phyloP scores from a whole-genome alignment of 768 basidiomycete genomes.

The Lactarius trivialis region DNA sequence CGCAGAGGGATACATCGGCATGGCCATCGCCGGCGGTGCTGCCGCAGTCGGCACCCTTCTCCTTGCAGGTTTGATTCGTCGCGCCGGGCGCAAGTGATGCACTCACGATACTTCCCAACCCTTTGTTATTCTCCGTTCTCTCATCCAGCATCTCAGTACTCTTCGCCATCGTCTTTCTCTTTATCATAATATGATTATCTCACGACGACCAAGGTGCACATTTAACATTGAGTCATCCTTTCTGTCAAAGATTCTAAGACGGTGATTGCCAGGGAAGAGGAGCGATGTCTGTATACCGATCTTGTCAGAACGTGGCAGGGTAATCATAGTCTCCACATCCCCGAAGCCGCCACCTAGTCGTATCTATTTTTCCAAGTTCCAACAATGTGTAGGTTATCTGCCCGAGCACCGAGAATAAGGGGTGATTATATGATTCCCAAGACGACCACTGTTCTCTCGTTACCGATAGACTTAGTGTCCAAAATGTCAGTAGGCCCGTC shows the following conservation, averaged over 20 bases:
- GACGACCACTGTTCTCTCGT: background rate
- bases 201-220: background rate
- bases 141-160: conserved; percentile 8
- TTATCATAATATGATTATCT: conserved; percentile 7
- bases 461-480: background rate
- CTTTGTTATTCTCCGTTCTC: background rate
- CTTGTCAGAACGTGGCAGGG: background rate
- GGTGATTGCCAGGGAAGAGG: background rate
- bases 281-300: background rate
- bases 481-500: background rate
- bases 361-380: no score
- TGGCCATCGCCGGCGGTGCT: conserved; percentile 89
- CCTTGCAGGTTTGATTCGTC: conserved; percentile 75
- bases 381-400: background rate
- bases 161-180: conserved; percentile 4
- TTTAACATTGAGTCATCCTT: background rate
- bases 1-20: conserved; percentile 95
- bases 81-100: conserved; percentile 49
- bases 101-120: conserved; percentile 6
- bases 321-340: background rate
- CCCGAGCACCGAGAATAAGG: background rate
- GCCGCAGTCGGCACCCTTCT: conserved; percentile 78
- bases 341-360: background rate
- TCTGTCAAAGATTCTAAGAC: background rate
- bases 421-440: background rate